These are phyloP conservation scores for Salix exigua DNA, from an alignment of 345 rosid genomes.

Conservation along the genomic window DNA sequence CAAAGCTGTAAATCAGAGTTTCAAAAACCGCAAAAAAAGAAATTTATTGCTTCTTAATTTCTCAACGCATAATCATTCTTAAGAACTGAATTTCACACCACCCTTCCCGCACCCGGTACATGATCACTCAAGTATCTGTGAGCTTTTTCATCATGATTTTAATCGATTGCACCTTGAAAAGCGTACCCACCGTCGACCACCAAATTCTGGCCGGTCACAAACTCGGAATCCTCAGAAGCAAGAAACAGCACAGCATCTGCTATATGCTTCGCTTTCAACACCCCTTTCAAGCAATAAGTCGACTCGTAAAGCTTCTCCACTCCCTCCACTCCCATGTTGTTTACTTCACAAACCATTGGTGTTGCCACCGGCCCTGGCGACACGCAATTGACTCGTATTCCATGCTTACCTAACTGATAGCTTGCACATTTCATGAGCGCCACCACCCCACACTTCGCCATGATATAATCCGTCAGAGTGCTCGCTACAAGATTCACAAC, in stretches of 20 bases:
- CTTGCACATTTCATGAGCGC: conserved; percentile 40
- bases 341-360: conserved; percentile 11
- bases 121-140: no score
- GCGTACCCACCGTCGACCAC: conserved; percentile 30
- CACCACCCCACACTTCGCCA: conserved; percentile 44
- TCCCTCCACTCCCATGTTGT: conserved; percentile 11
- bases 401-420: conserved; percentile 37
- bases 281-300: conserved; percentile 23
- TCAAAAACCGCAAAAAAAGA: no score
- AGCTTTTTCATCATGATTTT: not conserved
- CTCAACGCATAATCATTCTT: not conserved
- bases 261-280: conserved; percentile 22
- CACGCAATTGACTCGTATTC: conserved; percentile 44
- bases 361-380: conserved; percentile 35
- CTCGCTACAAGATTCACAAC: not conserved
- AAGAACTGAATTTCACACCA: not conserved
- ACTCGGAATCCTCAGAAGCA: conserved; percentile 28
- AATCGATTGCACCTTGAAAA: not conserved
- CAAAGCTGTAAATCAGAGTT: no score
- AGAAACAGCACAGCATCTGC: conserved; percentile 44
- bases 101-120: not conserved
- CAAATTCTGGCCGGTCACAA: conserved; percentile 37
- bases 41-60: no score
- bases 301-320: conserved; percentile 19
- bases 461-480: conserved; percentile 14